These are phyloP conservation scores for Aristolochia fimbriata DNA, from an alignment of 164 flowering plant genomes.

Conservation along the genomic window DNA sequence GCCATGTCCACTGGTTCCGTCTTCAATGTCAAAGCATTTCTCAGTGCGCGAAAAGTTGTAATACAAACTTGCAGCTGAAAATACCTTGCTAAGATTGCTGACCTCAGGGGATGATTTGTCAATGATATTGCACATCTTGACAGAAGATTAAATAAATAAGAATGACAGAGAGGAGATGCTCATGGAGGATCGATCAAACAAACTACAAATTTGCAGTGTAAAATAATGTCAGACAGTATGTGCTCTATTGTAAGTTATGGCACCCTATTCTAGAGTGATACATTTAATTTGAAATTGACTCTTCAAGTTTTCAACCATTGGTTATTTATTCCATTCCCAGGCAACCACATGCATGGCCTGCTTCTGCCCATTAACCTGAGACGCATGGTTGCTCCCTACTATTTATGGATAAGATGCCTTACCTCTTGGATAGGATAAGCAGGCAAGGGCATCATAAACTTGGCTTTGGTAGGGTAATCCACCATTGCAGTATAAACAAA, in stretches of 20 bases:
- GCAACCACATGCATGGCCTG: no score
- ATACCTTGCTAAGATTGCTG: slow-evolving; percentile 27
- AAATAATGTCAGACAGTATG: no score
- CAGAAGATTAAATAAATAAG: neutral
- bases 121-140: slow-evolving; percentile 51
- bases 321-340: no score
- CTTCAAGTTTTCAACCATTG: no score
- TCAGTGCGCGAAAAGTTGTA: slow-evolving; percentile 37
- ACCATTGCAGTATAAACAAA: slow-evolving; percentile 52
- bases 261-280: no score
- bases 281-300: no score
- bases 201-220: no score
- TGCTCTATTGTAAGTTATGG: no score
- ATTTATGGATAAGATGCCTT: no score
- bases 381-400: no score
- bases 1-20: slow-evolving; percentile 35
- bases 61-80: slow-evolving; percentile 53
- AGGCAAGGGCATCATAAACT: slow-evolving; percentile 47
- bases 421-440: slow-evolving; percentile 44
- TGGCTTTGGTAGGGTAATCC: slow-evolving; percentile 45
- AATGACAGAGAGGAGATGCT: neutral
- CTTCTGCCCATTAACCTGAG: no score
- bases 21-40: slow-evolving; percentile 45
- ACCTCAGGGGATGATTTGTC: slow-evolving; percentile 29
- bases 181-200: no score